Evolutionary conservation across 1,139 yeast species (phyloP).

Genomic region (Suhomyces terraborum): DNA sequence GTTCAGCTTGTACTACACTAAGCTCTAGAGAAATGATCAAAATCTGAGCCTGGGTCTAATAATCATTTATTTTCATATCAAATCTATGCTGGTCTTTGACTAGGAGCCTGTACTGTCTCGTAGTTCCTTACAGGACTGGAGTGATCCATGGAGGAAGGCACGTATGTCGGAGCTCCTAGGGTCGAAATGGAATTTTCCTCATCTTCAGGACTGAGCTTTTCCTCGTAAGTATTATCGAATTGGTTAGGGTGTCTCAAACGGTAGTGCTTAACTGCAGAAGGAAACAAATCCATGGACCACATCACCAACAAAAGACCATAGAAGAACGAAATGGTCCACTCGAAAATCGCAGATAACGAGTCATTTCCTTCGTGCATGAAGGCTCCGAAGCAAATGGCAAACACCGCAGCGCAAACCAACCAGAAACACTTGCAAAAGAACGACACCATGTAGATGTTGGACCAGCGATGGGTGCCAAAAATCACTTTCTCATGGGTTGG

Average conservation of each 20-base stretch:
- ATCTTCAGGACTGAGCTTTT: constrained; percentile 5
- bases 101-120: constrained; percentile 4
- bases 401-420: constrained; percentile 65
- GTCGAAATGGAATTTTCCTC: constrained; percentile 14
- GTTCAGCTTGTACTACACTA: too few species aligned
- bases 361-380: constrained; percentile 39
- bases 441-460: constrained; percentile 51
- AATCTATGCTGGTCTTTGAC: neutral
- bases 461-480: constrained; percentile 42
- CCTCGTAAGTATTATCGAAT: constrained; percentile 7
- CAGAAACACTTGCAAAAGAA: constrained; percentile 60
- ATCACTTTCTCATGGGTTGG: constrained; percentile 46
- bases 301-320: constrained; percentile 70
- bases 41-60: too few species aligned
- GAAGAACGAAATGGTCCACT: constrained; percentile 84
- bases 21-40: too few species aligned
- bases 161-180: constrained; percentile 13
- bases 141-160: constrained; percentile 1
- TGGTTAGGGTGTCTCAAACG: constrained; percentile 21
- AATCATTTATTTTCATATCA: too few species aligned
- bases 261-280: constrained; percentile 48
- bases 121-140: constrained; percentile 11
- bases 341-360: constrained; percentile 61
- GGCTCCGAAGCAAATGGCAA: constrained; percentile 71
- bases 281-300: constrained; percentile 70